A percentile compares a stretch with the other conserved stretches of the same genome.
Evolutionary conservation across 441 rosid genomes (phyloP).

Genomic region (Aquilaria agallochum): DNA sequence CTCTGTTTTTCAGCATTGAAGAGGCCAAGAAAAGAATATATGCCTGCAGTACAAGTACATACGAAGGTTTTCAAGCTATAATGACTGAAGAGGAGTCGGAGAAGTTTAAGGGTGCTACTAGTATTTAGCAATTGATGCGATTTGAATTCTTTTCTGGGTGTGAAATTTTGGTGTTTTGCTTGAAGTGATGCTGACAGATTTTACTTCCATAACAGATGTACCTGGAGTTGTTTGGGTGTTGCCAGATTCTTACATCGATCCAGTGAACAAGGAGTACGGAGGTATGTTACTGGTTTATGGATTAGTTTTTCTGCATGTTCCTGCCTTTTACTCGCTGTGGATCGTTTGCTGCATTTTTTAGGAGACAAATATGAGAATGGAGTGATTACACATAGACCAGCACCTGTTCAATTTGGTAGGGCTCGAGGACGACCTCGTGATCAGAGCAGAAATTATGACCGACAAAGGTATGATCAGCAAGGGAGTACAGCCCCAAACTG

Average conservation of each 20-base stretch:
- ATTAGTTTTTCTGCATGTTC: neutral
- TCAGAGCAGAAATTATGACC: constrained; percentile 25
- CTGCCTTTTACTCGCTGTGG: neutral
- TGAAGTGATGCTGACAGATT: constrained; percentile 9
- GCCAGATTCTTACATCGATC: constrained; percentile 95
- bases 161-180: neutral
- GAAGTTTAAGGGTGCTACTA: constrained; percentile 47
- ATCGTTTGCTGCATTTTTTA: constrained; percentile 20
- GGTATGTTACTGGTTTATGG: constrained; percentile 31
- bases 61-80: constrained; percentile 87
- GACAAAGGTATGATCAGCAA: constrained; percentile 32
- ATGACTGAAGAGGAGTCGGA: constrained; percentile 87
- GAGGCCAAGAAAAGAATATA: constrained; percentile 80
- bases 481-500: constrained; percentile 40
- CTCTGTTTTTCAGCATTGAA: constrained; percentile 48
- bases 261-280: constrained; percentile 84
- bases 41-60: constrained; percentile 94
- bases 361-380: constrained; percentile 91
- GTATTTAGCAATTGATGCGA: neutral
- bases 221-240: constrained; percentile 82
- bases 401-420: constrained; percentile 48
- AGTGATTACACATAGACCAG: constrained; percentile 74
- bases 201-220: constrained; percentile 37
- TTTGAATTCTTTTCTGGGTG: neutral
- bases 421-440: constrained; percentile 36